Base-by-base conservation (phyloP, 352 stramenopile genomes). In the Discostella stelligera region DNA sequence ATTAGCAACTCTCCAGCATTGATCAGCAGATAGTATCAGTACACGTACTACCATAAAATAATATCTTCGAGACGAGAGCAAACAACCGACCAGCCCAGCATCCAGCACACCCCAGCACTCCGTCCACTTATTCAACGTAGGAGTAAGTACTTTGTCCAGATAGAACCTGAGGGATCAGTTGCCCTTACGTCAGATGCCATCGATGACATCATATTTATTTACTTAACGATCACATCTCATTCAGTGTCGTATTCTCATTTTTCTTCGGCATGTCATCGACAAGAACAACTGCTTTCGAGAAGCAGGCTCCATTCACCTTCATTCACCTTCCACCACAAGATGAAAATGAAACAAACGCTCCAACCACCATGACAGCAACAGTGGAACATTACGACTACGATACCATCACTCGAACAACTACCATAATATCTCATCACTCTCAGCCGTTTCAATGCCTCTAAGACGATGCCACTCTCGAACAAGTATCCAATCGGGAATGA, bases 401-500 rank as follows among this genome's bases (percentile, higher is more conserved):
- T 9, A 9, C 41, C 41, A 49, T 49, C 41, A 49, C 9, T 14
- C 9, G 23, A 58, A 58, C 4, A 58, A 30, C 50, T 30, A 58
- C 50, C 27, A 41, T 41, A 61, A 61, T 44, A 44, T 44, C 11
- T 14, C 37, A 3, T 44, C 37, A 44, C 37, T 44, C 11, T 10
- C 37, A 14, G 11, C 13, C 7, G 13, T 14, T 2, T 8, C 30
- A 61, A 37, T 13, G 0, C 16, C 2, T 13, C n/a, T 46, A 60
- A 18, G 3, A 41, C n/a, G n/a, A 69, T 69, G 61, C n/a, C 32
- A 8, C 61, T 56, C 25, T 18, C n/a, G 0, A 59, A 59, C 41
- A 14, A 41, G 41, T 56, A 69, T 69, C 11, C 50, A 46, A 30
- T 10, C 11, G 44, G 61, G 27, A 69, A 69, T 32, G 32, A 21